Base-by-base conservation (phyloP, 495 filamentous ascomycete species). In the Penicillium malachiteum region DNA sequence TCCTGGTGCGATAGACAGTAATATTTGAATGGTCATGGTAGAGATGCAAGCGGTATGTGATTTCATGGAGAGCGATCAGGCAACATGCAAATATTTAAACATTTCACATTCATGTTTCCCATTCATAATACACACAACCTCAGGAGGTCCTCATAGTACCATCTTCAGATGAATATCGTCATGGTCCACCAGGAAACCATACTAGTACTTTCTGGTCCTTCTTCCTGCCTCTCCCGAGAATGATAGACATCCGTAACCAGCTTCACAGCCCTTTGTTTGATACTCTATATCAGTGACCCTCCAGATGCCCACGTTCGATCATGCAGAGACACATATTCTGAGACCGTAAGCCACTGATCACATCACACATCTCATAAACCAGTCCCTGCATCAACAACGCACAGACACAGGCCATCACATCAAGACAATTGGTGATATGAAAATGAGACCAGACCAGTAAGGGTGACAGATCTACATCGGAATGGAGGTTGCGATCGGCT, bases 391-490 rank as follows among this genome's bases (percentile, higher is more conserved):
- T 37, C 34, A 9, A 26, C 21, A 26, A 38, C 35, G 41, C 41
- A 26, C 11, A 31, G 26, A 1, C 11, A 6, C 12, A 4, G n/a
- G n/a, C n/a, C n/a, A 51, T 17, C 48, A 39, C 31, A 11, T 3
- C 12, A 10, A 31, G 42, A 44, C 42, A 21, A 10, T 16, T 34
- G n/a, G n/a, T 32, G 21, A 33, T 32, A 30, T 49, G 8, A n/a
- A 14, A 49, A 11, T 47, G 35, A 17, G 8, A 17, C 42, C 8
- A 37, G 34, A 37, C 17, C 12, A 35, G 60, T 50, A 63, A 60
- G 60, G 60, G 60, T 18, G 39, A 30, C 39, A 2, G 60, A 63
- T 60, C 60, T 43, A 12, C 40, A 44, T 39, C 33, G 41, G 58
- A 61, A 57, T 61, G 58, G 46, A 26, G n/a, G 10, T 13, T 42